Conservation (phyloP, 768 basidiomycete species). For the Kwoniella sp. region DNA sequence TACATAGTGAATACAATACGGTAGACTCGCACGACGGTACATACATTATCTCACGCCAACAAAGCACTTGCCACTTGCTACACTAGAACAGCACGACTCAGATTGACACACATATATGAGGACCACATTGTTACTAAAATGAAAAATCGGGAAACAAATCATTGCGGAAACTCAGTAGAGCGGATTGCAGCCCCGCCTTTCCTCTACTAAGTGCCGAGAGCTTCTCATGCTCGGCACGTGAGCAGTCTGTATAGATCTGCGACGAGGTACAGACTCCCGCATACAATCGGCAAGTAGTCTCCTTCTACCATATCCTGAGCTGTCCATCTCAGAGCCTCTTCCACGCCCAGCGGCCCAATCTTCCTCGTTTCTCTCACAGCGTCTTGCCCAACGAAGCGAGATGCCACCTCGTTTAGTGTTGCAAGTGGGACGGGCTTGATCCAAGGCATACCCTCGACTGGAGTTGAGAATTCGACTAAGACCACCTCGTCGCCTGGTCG, state of each 20-base stretch:
- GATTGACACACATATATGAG: no score
- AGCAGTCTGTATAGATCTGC: constrained; percentile 73
- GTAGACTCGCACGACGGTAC: no score
- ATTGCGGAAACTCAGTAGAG: no score
- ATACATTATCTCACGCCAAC: no score
- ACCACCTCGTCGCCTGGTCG: constrained; percentile 56
- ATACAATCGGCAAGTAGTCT: constrained; percentile 66
- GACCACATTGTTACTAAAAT: no score
- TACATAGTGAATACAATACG: no score
- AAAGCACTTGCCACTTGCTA: no score
- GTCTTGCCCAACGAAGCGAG: constrained; percentile 23
- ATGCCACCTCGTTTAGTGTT: constrained; percentile 59
- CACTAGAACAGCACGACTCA: no score
- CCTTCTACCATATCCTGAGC: constrained; percentile 48
- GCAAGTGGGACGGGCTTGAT: constrained; percentile 66
- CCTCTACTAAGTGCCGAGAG: background rate
- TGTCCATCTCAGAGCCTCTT: constrained; percentile 62
- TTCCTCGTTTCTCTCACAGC: background rate
- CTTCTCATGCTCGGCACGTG: background rate
- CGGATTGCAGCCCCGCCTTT: background rate
- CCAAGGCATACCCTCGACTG: constrained; percentile 94
- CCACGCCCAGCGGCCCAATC: constrained; percentile 7
- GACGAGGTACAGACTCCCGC: constrained; percentile 92
- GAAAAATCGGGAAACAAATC: background rate
- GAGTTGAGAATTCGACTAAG: constrained; percentile 53